Conservation (phyloP, 306 rosid genomes). For the Cucumis sativus region Cucumber_9930_V3 NC_026661.2:20354501-20355000, state of each 20-base stretch:
- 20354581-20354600: slow-evolving; percentile 17
- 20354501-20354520: slow-evolving; percentile 13
- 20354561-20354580: slow-evolving; percentile 18
- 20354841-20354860: not conserved
- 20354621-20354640: slow-evolving; percentile 13
- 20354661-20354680: slow-evolving; percentile 20
- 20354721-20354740: slow-evolving; percentile 24
- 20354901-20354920: not conserved
- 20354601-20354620: slow-evolving; percentile 10
- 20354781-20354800: slow-evolving; percentile 2
- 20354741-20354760: not conserved
- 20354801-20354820: not conserved
- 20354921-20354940: not conserved
- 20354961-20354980: not conserved
- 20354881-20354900: not conserved
- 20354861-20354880: not conserved
- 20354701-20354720: slow-evolving; percentile 13
- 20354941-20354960: not conserved
- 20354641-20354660: slow-evolving; percentile 19
- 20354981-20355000: not conserved
- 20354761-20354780: not conserved
- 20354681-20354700: slow-evolving; percentile 14
- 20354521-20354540: slow-evolving; percentile 13
- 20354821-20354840: not conserved
- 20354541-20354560: slow-evolving; percentile 15